These are phyloP conservation scores for Arabidopsis thaliana DNA, from an alignment of 345 rosid species.

Conservation along the genomic window DNA sequence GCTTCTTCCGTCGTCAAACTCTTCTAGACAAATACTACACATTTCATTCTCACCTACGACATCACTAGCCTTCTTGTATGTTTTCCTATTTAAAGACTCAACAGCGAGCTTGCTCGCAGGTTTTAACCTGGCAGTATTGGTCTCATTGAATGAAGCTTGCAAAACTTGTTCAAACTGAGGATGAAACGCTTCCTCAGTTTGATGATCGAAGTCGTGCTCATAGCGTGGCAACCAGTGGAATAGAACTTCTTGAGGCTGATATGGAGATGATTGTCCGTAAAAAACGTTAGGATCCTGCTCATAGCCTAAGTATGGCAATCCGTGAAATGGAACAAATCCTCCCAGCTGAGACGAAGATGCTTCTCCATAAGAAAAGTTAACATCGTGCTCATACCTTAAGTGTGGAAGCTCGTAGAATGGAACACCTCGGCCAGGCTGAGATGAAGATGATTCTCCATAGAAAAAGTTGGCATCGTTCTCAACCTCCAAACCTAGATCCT, in stretches of 20 bases:
- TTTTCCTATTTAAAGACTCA: neutral
- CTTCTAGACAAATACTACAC: slow-evolving; percentile 4
- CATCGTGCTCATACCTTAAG: neutral
- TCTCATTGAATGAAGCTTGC: neutral
- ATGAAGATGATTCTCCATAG: no score
- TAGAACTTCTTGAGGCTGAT: no score
- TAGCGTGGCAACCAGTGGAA: no score
- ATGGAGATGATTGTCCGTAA: no score
- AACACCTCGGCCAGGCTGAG: no score
- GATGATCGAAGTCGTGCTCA: neutral
- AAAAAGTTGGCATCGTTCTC: no score
- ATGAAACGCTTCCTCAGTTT: neutral
- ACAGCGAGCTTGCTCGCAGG: slow-evolving; percentile 8
- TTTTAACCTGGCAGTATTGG: neutral
- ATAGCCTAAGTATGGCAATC: no score
- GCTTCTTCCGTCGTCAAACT: neutral
- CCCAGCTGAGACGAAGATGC: neutral
- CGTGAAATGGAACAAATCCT: no score
- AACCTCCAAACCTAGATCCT: neutral
- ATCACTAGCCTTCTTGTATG: slow-evolving; percentile 3
- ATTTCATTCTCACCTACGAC: neutral
- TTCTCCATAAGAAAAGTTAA: neutral
- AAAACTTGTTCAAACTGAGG: neutral
- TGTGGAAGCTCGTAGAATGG: no score
- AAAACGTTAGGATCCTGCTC: no score